A percentile compares a stretch with the other conserved stretches of the same genome.
Evolutionary conservation across 306 rosid species (phyloP).

Genomic region (Spatholobus suberectus): DNA sequence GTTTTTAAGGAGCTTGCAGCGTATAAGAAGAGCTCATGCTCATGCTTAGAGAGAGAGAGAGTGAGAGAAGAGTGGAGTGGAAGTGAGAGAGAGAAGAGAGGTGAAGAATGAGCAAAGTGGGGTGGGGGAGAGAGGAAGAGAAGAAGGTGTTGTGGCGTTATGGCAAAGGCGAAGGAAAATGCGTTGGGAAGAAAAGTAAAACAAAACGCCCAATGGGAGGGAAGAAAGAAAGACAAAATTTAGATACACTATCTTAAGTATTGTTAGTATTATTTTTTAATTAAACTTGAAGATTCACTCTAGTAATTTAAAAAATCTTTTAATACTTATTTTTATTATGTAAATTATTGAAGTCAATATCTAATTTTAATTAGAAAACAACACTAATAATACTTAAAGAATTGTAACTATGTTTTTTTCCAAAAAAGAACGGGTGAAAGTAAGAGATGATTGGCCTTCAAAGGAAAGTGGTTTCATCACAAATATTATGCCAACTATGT

Average conservation of each 20-base stretch:
- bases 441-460: slow-evolving; percentile 47
- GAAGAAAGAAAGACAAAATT: not conserved
- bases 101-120: slow-evolving; percentile 31
- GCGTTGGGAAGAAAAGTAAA: slow-evolving; percentile 38
- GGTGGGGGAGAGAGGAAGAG: not conserved
- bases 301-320: too few relatives aligned
- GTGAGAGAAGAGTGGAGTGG: slow-evolving; percentile 46
- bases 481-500: not conserved
- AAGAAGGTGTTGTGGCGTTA: slow-evolving; percentile 59
- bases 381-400: too few relatives aligned
- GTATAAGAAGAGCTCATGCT: slow-evolving; percentile 26
- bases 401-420: too few relatives aligned
- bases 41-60: not conserved
- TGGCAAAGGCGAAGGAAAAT: slow-evolving; percentile 38
- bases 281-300: too few relatives aligned
- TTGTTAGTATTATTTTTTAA: too few relatives aligned
- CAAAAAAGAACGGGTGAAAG: not conserved
- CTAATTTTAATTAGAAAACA: too few relatives aligned
- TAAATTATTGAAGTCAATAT: too few relatives aligned
- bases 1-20: not conserved
- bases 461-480: slow-evolving; percentile 40
- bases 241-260: too few relatives aligned
- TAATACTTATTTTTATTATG: too few relatives aligned
- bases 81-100: slow-evolving; percentile 43
- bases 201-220: slow-evolving; percentile 3